Base-by-base conservation (phyloP, 2,329 filamentous ascomycete species). In the Nothophaeocryptopus gaeumannii region DNA sequence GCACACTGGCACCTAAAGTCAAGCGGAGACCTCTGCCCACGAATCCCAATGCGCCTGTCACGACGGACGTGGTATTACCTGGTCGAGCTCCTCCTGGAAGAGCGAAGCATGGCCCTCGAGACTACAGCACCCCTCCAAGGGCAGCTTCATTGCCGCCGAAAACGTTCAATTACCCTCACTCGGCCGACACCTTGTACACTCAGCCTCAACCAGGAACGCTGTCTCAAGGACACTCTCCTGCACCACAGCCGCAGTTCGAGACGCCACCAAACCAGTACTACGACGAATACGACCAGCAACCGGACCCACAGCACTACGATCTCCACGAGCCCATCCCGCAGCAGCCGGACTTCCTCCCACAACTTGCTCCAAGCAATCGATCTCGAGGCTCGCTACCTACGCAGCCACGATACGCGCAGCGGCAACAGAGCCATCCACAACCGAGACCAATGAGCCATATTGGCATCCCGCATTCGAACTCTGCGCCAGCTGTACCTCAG, bases 1-100 rank as follows among this genome's bases (percentile, higher is more conserved):
- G 58, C 13, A 58, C 47, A 20, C 20, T 54, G 15, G 48, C 53
- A 11, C 51, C 54, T 5, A 62, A 58, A 39, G 82, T 95, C 39
- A 96, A 92, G 74, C 81, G 92, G 58, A 81, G 92, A 31, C 92
- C 92, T 14, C 73, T 96, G 34, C 91, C 92, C 0, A 84, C 82
- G 1, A 88, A 93, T 65, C 89, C 89, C 11, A 80, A 86, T 20
- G 54, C 52, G 4, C 48, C 55, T 12, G 45, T 51, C 12, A 59
- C 60, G 13, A 60, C 49, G 31, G 54, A 60, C 10, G 63, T 63
- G 15, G 55, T 60, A 0, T 60, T 64, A 35, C 59, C 61, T 1
- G 61, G 61, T 9, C 53, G 53, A 13, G 48, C 58, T 5, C 29
- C 37, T 11, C 60, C 63, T n/a, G 60, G 58, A n/a, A 44, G 64